phyloP scores from a whole-genome alignment of 345 rosid species.

The Turnera subulata region DNA sequence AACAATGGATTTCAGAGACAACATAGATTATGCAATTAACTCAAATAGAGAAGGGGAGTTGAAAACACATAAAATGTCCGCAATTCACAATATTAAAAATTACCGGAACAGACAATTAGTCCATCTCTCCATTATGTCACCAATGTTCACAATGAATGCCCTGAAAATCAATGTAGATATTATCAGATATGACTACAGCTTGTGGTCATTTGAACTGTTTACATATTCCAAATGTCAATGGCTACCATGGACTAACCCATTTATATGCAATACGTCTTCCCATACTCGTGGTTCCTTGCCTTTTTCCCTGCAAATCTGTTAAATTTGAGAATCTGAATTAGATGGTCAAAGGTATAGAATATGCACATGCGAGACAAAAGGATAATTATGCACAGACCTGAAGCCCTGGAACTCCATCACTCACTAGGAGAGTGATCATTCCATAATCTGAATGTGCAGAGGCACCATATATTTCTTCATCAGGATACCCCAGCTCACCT shows the following conservation, averaged over 20 bases:
- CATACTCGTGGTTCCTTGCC: conserved; percentile 42
- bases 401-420: conserved; percentile 76
- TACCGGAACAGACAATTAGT: conserved; percentile 74
- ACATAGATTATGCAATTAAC: too few species aligned
- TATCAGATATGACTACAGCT: too few species aligned
- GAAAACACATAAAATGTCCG: too few species aligned
- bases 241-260: conserved; percentile 44
- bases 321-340: not conserved
- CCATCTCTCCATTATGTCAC: conserved; percentile 93
- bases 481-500: conserved; percentile 41
- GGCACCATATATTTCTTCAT: conserved; percentile 53
- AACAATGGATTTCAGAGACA: too few species aligned
- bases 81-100: not conserved
- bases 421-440: conserved; percentile 64
- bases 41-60: too few species aligned
- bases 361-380: not conserved
- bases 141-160: conserved; percentile 69
- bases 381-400: conserved; percentile 35
- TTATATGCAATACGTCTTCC: conserved; percentile 57
- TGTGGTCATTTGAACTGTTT: too few species aligned
- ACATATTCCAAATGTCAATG: not conserved
- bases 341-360: not conserved
- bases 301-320: conserved; percentile 68
- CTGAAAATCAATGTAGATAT: conserved; percentile 29
- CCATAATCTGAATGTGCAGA: conserved; percentile 87